phyloP scores from a whole-genome alignment of 768 basidiomycete species.

The Amyloporia xantha region DNA sequence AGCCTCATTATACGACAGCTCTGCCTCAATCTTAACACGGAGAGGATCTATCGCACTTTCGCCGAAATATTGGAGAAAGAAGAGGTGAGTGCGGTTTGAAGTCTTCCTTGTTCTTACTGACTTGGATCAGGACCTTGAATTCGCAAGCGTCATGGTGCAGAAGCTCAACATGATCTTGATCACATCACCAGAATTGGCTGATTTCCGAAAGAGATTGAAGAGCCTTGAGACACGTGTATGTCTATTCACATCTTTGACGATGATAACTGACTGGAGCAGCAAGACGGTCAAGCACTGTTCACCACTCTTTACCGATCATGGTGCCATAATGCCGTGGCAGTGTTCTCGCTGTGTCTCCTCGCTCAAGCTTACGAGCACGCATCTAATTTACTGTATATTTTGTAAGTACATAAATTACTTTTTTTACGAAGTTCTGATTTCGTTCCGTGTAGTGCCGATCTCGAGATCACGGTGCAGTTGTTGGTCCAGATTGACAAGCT shows the following conservation, averaged over 20 bases:
- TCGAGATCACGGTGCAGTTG: conserved; percentile 93
- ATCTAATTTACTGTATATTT: conserved; percentile 90
- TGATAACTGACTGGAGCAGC: conserved; percentile 30
- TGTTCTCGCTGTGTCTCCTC: conserved; percentile 91
- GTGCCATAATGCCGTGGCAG: conserved; percentile 98
- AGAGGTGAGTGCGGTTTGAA: too few species aligned
- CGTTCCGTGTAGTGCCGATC: conserved; percentile 62
- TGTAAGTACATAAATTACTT: conserved; percentile 44
- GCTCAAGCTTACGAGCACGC: conserved; percentile 99
- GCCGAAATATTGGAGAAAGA: conserved; percentile 98
- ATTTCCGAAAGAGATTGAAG: conserved; percentile 89
- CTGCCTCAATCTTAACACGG: conserved; percentile 90
- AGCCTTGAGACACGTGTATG: conserved; percentile 87
- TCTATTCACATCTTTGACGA: conserved; percentile 5
- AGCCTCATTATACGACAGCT: conserved; percentile 94
- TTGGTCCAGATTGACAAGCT: conserved; percentile 96
- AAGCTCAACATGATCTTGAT: conserved; percentile 96
- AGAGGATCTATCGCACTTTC: conserved; percentile 91
- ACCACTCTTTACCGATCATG: conserved; percentile 92
- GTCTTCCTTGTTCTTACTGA: too few species aligned
- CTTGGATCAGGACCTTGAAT: conserved; percentile 83
- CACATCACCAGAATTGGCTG: conserved; percentile 91
- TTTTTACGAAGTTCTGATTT: background rate
- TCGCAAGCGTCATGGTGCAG: conserved; percentile 95
- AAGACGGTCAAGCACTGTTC: conserved; percentile 96